These are phyloP conservation scores for Amoeboaphelidium protococcarum DNA, from an alignment of 371 early-diverging fungal species.

Conservation along the genomic window DNA sequence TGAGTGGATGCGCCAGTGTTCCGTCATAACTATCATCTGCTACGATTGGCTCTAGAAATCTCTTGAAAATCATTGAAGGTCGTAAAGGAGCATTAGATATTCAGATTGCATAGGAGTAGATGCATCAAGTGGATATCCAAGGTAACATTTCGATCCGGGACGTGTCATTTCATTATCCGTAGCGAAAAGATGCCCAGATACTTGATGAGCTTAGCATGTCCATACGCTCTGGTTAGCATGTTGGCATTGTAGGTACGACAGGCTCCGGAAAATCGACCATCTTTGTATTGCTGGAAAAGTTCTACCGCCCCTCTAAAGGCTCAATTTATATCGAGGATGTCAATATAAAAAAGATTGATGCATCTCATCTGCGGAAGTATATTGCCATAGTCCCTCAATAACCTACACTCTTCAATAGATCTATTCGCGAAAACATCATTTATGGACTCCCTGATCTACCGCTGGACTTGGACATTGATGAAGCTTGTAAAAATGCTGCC, in stretches of 20 bases:
- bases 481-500: conserved; percentile 1
- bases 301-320: not conserved
- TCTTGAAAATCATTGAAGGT: too few relatives aligned
- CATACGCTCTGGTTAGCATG: too few relatives aligned
- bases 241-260: conserved; percentile 21
- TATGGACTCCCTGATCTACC: not conserved
- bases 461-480: not conserved
- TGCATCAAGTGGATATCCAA: too few relatives aligned
- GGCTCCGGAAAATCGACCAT: not conserved
- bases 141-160: too few relatives aligned
- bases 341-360: conserved; percentile 14
- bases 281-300: conserved; percentile 1
- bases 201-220: too few relatives aligned
- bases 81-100: too few relatives aligned
- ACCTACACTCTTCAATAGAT: conserved; percentile 1
- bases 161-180: too few relatives aligned
- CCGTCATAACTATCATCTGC: too few relatives aligned
- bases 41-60: too few relatives aligned
- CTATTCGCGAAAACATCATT: conserved; percentile 2
- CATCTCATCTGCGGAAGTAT: conserved; percentile 5
- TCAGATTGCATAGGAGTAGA: too few relatives aligned
- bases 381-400: not conserved
- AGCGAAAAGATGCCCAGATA: too few relatives aligned
- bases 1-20: too few relatives aligned
- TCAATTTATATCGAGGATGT: not conserved